A percentile compares a stretch with the other conserved stretches of the same genome.
Conservation (phyloP, 257 asterid genomes). For the Capsicum baccatum region DNA sequence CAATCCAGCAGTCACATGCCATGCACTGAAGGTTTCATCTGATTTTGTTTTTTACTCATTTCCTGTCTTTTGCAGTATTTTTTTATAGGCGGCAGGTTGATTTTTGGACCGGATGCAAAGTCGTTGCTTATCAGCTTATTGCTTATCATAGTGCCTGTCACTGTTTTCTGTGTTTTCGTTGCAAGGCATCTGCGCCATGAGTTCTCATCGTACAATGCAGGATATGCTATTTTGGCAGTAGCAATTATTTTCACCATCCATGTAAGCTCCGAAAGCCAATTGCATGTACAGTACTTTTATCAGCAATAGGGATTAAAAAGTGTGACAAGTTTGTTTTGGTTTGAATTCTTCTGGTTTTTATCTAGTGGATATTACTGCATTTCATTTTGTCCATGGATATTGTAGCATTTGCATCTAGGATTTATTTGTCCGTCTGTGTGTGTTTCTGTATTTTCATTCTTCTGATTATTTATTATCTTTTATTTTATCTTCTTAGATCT, state of each 20-base stretch:
- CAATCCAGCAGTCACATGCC: constrained; percentile 27
- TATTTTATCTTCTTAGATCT: background rate
- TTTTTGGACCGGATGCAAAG: constrained; percentile 98
- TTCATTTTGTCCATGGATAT: constrained; percentile 17
- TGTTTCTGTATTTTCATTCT: background rate
- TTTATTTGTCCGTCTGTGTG: background rate
- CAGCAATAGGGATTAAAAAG: background rate
- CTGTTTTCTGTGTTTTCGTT: constrained; percentile 83
- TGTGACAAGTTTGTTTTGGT: constrained; percentile 7
- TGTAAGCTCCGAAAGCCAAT: constrained; percentile 47
- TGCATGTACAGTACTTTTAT: background rate
- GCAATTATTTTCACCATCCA: constrained; percentile 73
- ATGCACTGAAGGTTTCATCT: constrained; percentile 29
- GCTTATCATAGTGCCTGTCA: constrained; percentile 77
- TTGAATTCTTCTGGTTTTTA: background rate
- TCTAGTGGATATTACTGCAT: background rate
- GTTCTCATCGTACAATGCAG: constrained; percentile 75
- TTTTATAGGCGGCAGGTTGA: constrained; percentile 89
- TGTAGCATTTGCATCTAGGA: background rate
- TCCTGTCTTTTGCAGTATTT: constrained; percentile 71
- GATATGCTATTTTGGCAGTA: constrained; percentile 78
- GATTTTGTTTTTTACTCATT: constrained; percentile 27
- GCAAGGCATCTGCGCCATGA: constrained; percentile 94
- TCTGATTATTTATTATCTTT: constrained; percentile 11
- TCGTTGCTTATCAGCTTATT: constrained; percentile 86